Percentiles rank a stretch among this genome's conserved stretches.
Conservation (phyloP, 345 rosid species). For the Durio zibethinus region DNA sequence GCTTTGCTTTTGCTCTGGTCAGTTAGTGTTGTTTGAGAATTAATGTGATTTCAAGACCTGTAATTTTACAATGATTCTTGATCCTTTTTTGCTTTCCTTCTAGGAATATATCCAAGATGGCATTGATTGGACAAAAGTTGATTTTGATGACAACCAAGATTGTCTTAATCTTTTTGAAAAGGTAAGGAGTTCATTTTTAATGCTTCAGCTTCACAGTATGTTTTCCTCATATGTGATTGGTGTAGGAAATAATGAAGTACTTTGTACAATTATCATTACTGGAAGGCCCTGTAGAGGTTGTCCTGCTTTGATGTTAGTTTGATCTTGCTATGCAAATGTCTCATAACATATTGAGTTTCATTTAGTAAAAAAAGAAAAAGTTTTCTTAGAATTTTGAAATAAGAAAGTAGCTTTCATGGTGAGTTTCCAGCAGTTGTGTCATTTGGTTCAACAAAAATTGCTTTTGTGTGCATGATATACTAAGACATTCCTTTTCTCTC, state of each 20-base stretch:
- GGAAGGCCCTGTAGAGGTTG: neutral
- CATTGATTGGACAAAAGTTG: slow-evolving; percentile 96
- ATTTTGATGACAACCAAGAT: slow-evolving; percentile 96
- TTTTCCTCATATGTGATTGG: neutral
- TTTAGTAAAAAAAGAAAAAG: neutral
- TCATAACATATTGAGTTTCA: neutral
- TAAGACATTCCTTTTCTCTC: neutral
- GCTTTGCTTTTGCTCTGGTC: neutral
- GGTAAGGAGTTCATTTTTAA: slow-evolving; percentile 38
- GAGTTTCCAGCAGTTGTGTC: neutral
- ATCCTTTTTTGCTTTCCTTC: slow-evolving; percentile 9
- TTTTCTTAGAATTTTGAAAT: neutral
- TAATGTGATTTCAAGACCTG: neutral
- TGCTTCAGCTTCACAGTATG: neutral
- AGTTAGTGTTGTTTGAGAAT: neutral
- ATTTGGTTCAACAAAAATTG: neutral
- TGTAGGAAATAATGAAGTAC: neutral
- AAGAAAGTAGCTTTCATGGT: neutral
- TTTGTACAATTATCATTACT: neutral
- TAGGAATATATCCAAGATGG: slow-evolving; percentile 99
- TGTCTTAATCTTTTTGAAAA: slow-evolving; percentile 98
- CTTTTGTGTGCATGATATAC: neutral
- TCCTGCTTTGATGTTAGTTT: neutral
- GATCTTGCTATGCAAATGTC: neutral
- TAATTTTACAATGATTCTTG: neutral